Evolutionary conservation across 108 stramenopile genomes (phyloP).

Genomic region (Pseudonitzschia delicatissima): DNA sequence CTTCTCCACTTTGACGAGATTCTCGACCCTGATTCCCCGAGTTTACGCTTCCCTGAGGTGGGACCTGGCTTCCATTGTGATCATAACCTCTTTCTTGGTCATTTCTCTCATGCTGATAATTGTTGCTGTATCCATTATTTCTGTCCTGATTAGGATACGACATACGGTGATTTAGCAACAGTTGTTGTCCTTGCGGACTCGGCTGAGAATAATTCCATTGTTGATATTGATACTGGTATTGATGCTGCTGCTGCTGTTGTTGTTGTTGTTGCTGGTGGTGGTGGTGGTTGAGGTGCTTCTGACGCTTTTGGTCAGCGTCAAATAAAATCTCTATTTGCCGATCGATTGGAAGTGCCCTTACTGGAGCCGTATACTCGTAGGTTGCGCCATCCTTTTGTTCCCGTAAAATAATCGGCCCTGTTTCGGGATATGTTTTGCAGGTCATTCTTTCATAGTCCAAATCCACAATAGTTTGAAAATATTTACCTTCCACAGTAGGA

Average conservation of each 20-base stretch:
- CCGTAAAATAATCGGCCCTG: conserved; percentile 10
- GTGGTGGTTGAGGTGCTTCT: neutral
- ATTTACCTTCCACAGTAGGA: neutral
- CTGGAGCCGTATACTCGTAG: conserved; percentile 16
- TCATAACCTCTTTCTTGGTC: no score
- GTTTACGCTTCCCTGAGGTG: no score
- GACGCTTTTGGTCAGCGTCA: neutral
- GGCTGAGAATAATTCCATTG: no score
- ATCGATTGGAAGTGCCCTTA: conserved; percentile 22
- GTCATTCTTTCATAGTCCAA: conserved; percentile 18
- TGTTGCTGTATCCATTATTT: neutral
- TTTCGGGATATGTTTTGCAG: conserved; percentile 12
- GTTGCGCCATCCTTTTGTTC: neutral
- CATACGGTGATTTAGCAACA: no score
- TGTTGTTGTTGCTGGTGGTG: no score
- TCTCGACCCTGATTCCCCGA: no score
- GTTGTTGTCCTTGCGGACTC: no score
- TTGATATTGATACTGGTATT: no score
- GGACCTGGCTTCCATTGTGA: no score
- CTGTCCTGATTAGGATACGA: neutral
- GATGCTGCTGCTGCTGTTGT: no score
- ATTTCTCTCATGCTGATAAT: no score
- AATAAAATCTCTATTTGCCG: conserved; percentile 5
- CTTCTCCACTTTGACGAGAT: neutral
- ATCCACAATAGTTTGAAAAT: conserved; percentile 6